phyloP scores from a whole-genome alignment of 495 filamentous ascomycete genomes.

The Aspergillus leporis region DNA sequence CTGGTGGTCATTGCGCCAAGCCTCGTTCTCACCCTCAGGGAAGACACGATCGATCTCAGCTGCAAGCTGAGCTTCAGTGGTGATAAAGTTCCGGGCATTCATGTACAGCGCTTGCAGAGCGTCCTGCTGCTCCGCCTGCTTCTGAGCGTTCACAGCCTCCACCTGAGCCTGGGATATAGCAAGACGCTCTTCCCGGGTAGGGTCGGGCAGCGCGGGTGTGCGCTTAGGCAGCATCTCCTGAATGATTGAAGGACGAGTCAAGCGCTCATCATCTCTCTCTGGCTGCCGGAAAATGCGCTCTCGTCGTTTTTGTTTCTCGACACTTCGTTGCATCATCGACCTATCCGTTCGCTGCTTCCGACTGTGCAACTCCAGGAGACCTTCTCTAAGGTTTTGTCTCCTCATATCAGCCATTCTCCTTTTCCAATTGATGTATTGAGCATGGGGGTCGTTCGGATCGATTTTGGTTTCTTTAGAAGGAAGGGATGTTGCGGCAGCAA shows the following conservation, averaged over 20 bases:
- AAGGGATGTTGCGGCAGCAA: constrained; percentile 43
- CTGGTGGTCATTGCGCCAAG: constrained; percentile 46
- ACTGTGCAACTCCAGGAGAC: constrained; percentile 55
- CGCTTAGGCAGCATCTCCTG: constrained; percentile 42
- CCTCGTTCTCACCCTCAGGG: constrained; percentile 48
- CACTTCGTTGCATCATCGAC: constrained; percentile 34
- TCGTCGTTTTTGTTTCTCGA: constrained; percentile 40
- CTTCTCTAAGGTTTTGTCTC: constrained; percentile 63
- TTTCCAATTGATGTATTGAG: constrained; percentile 63
- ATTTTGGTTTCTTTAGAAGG: constrained; percentile 33
- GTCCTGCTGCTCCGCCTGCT: constrained; percentile 43
- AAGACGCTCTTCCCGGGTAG: constrained; percentile 48
- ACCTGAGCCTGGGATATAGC: constrained; percentile 42
- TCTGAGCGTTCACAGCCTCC: constrained; percentile 36
- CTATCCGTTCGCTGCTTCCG: constrained; percentile 53
- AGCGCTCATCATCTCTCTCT: constrained; percentile 58
- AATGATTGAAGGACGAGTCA: constrained; percentile 56
- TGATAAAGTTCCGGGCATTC: constrained; percentile 64
- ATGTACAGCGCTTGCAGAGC: constrained; percentile 63
- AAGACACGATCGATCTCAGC: constrained; percentile 63
- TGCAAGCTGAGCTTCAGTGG: constrained; percentile 60
- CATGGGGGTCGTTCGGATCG: constrained; percentile 36
- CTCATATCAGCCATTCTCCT: constrained; percentile 58
- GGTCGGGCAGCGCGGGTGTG: constrained; percentile 41
- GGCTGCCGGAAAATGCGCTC: constrained; percentile 48